Evolutionary conservation across 495 filamentous ascomycete genomes (phyloP).

Genomic region (Penicillium herquei): DNA sequence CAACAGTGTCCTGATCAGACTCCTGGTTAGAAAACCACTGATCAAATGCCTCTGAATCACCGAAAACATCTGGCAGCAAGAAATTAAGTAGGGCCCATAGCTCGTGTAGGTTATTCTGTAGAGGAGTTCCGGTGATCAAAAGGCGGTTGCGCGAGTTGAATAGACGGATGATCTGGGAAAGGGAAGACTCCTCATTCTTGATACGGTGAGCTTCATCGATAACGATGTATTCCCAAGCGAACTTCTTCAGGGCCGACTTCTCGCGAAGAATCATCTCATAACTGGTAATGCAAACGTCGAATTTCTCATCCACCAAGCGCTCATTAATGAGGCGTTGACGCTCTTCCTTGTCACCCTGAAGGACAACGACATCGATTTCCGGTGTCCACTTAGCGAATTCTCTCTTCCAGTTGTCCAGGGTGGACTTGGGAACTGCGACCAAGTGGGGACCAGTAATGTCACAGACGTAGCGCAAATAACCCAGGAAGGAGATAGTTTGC

Average conservation of each 20-base stretch:
- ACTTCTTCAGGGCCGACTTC: constrained; percentile 93
- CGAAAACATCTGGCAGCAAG: constrained; percentile 94
- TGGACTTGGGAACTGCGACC: constrained; percentile 93
- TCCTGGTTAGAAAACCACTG: constrained; percentile 93
- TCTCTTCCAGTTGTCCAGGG: constrained; percentile 96
- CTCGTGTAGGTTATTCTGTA: constrained; percentile 98
- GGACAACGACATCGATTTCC: constrained; percentile 88
- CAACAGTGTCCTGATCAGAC: constrained; percentile 89
- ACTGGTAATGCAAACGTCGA: constrained; percentile 92
- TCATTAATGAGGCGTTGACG: constrained; percentile 86
- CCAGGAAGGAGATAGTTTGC: constrained; percentile 88
- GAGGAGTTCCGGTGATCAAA: constrained; percentile 93
- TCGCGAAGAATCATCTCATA: constrained; percentile 97
- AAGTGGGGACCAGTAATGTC: constrained; percentile 92
- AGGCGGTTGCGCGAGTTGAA: constrained; percentile 96
- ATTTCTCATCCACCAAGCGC: constrained; percentile 84
- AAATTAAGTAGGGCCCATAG: constrained; percentile 99
- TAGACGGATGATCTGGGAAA: constrained; percentile 94
- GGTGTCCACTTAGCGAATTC: constrained; percentile 95
- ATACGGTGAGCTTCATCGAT: constrained; percentile 99
- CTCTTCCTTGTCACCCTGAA: constrained; percentile 96
- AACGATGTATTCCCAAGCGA: constrained; percentile 99
- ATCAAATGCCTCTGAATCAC: constrained; percentile 96
- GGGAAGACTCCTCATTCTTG: constrained; percentile 97
- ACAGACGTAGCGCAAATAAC: constrained; percentile 87